These are phyloP conservation scores for Chenopodium formosanum DNA, from an alignment of 148 eudicot species.

Conservation along the genomic window DNA sequence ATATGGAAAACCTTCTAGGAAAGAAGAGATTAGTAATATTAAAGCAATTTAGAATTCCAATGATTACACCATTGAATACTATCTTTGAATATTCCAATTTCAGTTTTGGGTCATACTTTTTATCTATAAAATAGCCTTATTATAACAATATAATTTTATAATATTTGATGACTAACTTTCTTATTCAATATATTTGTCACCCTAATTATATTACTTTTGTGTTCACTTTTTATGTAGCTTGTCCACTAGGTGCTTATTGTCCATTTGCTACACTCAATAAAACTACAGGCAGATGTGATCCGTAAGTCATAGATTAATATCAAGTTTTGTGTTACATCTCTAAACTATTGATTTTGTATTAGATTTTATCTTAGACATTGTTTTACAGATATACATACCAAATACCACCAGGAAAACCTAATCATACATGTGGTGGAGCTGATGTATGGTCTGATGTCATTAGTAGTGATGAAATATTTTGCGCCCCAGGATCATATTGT, in stretches of 20 bases:
- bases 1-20: too few relatives aligned
- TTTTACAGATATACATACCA: slow-evolving; percentile 76
- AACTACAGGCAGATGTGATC: slow-evolving; percentile 80
- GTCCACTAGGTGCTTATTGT: slow-evolving; percentile 92
- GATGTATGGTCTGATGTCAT: slow-evolving; percentile 78
- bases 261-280: slow-evolving; percentile 67
- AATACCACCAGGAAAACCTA: slow-evolving; percentile 71
- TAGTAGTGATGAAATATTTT: slow-evolving; percentile 58
- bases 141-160: too few relatives aligned
- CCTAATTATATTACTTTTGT: neutral
- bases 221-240: slow-evolving; percentile 49
- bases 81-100: too few relatives aligned
- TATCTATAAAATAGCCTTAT: too few relatives aligned
- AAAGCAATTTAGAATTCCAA: too few relatives aligned
- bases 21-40: too few relatives aligned
- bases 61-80: too few relatives aligned
- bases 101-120: too few relatives aligned
- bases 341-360: neutral
- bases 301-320: slow-evolving; percentile 58
- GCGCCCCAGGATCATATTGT: slow-evolving; percentile 88
- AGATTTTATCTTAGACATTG: slow-evolving; percentile 16
- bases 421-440: slow-evolving; percentile 90
- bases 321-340: neutral
- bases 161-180: too few relatives aligned
- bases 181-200: neutral